Conservation (phyloP, 169 alveolate species). For the Cystoisospora suis region DNA sequence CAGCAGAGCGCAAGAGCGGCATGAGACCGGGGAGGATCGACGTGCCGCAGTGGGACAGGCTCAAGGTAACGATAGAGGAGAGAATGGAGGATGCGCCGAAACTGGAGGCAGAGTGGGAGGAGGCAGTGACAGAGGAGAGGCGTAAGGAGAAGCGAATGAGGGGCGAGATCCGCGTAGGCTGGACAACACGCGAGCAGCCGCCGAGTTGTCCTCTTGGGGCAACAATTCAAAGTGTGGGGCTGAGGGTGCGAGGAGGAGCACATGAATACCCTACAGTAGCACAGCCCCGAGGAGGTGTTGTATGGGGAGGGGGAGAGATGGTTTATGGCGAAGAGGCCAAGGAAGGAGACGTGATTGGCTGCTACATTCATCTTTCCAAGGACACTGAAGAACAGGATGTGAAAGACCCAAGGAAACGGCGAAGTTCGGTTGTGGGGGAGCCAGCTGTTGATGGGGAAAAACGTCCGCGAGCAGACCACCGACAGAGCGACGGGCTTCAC, state of each 20-base stretch:
- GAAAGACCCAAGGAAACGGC: no score
- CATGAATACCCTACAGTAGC: no score
- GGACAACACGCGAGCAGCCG: slow-evolving; percentile 57
- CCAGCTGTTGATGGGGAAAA: not conserved
- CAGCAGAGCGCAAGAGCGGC: no score
- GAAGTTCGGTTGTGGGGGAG: slow-evolving; percentile 1
- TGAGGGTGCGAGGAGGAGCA: slow-evolving; percentile 2
- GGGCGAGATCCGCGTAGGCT: slow-evolving; percentile 62
- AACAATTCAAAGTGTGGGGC: slow-evolving; percentile 35
- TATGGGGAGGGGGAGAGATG: slow-evolving; percentile 55
- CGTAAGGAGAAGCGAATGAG: not conserved
- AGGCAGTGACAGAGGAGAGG: not conserved
- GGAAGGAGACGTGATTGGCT: slow-evolving; percentile 61
- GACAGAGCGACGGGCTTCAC: not conserved
- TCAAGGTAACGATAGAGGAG: not conserved
- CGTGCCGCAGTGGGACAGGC: not conserved
- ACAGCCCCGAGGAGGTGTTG: not conserved
- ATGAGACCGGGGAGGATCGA: no score
- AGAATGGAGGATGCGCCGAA: not conserved
- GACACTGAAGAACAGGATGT: not conserved
- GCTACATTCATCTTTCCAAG: slow-evolving; percentile 40
- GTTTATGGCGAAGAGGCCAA: slow-evolving; percentile 25
- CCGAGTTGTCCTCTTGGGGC: slow-evolving; percentile 57
- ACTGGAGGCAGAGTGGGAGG: not conserved
- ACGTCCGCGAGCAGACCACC: slow-evolving; percentile 7